A percentile compares a stretch with the other conserved stretches of the same genome.
phyloP scores from a whole-genome alignment of 2,329 filamentous ascomycete genomes.

The Verticillium isaacii region DNA sequence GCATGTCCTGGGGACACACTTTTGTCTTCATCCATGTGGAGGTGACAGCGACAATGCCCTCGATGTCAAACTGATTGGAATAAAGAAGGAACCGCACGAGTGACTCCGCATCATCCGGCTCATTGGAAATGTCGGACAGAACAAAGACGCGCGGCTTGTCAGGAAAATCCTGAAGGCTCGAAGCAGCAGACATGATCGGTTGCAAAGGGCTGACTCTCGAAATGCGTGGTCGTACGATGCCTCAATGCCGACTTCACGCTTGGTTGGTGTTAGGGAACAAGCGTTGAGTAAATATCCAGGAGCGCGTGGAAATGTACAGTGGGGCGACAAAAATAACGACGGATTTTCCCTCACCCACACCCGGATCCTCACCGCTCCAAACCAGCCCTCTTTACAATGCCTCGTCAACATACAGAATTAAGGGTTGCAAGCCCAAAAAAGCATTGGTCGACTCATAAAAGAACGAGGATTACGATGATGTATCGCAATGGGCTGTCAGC shows the following conservation, averaged over 20 bases:
- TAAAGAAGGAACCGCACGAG: slow-evolving; percentile 39
- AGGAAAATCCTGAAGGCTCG: neutral
- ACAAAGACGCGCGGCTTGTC: slow-evolving; percentile 30
- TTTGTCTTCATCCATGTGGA: slow-evolving; percentile 38
- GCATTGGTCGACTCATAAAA: no score
- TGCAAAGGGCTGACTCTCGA: neutral
- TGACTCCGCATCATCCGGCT: slow-evolving; percentile 38
- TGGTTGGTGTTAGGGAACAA: neutral
- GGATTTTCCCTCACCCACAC: no score
- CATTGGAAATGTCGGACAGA: slow-evolving; percentile 38
- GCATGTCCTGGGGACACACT: slow-evolving; percentile 34
- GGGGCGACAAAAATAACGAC: no score
- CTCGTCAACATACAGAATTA: no score
- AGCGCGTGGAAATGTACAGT: neutral
- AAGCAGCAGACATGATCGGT: neutral
- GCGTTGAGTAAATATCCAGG: neutral
- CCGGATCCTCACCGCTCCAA: no score
- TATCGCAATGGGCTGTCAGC: no score
- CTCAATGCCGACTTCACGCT: neutral
- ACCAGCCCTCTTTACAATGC: no score
- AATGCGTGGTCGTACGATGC: neutral
- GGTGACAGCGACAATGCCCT: slow-evolving; percentile 36
- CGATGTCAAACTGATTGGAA: slow-evolving; percentile 38
- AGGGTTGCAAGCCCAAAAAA: no score
- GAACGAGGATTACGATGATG: no score